Base-by-base conservation (phyloP, 2,329 filamentous ascomycete species). In the Celoporthe dispersa region DNA sequence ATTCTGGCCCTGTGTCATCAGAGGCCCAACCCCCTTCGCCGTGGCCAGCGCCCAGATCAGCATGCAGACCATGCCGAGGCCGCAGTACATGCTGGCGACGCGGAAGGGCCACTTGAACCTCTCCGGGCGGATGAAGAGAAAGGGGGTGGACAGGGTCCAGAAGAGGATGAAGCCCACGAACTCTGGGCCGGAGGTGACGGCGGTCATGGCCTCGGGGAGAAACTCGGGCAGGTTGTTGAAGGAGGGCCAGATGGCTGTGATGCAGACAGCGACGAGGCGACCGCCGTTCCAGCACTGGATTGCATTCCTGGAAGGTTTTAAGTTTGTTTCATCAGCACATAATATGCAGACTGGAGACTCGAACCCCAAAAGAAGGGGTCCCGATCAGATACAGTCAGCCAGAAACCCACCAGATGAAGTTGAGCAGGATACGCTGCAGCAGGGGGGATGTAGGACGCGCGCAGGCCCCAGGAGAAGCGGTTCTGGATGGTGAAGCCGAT, bases 81-180 rank as follows among this genome's bases (percentile, higher is more conserved):
- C 80, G 68, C 81, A 84, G 74, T 82, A 83, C 5, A 79, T 74
- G 62, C 79, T 82, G 7, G 82, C 80, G 25, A 84, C 72, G 53
- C 82, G 76, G 72, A 86, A 85, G 0, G 82, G 83, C 5, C 82
- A 75, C 74, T 82, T 84, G 76, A 84, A 85, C n/a, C 81, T 81
- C 70, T 86, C 84, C 0, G 84, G 84, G 0, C 80, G 79, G n/a
- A 86, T 81, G 76, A 81, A 83, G 2, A 86, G 75, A 70, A 87
- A 84, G 0, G 84, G 84, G 0, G 81, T 77, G 22, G 85, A 85
- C 28, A 84, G 74, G 39, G 83, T 79, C 80, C 84, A 87, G 75
- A 87, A 87, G 57, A 87, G 75, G 66, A 86, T 82, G 71, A 86
- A 83, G 70, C 81, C 86, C 1, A 86, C 79, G 39, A 87, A 77